phyloP scores from a whole-genome alignment of 2,329 filamentous ascomycete species.

The Sphaerulina musiva region DNA sequence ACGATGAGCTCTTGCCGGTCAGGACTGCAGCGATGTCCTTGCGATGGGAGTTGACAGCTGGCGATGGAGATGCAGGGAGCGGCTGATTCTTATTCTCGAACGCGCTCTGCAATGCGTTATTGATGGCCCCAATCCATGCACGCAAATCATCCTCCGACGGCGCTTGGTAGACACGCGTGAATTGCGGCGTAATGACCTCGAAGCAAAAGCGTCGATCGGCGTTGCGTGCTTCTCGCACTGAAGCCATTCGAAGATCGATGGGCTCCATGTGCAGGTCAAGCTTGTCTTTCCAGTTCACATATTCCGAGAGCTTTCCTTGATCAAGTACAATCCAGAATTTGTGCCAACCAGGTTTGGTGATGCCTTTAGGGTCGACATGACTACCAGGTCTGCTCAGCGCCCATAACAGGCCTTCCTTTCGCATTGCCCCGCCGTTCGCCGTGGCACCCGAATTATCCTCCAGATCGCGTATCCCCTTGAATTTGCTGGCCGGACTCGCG shows the following conservation, averaged over 20 bases:
- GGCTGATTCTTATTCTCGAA: constrained; percentile 66
- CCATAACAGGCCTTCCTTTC: constrained; percentile 93
- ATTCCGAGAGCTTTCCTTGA: constrained; percentile 92
- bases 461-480: constrained; percentile 87
- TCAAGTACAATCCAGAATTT: constrained; percentile 99
- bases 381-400: constrained; percentile 86
- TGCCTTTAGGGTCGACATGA: constrained; percentile 86
- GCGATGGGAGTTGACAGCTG: constrained; percentile 52
- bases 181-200: constrained; percentile 94
- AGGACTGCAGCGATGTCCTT: constrained; percentile 89
- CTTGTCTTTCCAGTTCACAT: constrained; percentile 98
- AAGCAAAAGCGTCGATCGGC: constrained; percentile 95
- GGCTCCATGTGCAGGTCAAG: constrained; percentile 96
- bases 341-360: constrained; percentile 98
- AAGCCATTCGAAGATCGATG: constrained; percentile 93
- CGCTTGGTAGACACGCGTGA: constrained; percentile 92
- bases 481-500: constrained; percentile 49
- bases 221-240: constrained; percentile 89
- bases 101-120: constrained; percentile 92
- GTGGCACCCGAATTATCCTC: constrained; percentile 61
- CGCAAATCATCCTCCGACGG: constrained; percentile 98
- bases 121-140: constrained; percentile 92
- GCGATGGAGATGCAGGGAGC: constrained; percentile 36
- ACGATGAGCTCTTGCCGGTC: constrained; percentile 80
- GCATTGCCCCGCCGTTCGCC: constrained; percentile 56